These are phyloP conservation scores for Barnettozyma californica DNA, from an alignment of 805 yeast genomes.

Conservation along the genomic window DNA sequence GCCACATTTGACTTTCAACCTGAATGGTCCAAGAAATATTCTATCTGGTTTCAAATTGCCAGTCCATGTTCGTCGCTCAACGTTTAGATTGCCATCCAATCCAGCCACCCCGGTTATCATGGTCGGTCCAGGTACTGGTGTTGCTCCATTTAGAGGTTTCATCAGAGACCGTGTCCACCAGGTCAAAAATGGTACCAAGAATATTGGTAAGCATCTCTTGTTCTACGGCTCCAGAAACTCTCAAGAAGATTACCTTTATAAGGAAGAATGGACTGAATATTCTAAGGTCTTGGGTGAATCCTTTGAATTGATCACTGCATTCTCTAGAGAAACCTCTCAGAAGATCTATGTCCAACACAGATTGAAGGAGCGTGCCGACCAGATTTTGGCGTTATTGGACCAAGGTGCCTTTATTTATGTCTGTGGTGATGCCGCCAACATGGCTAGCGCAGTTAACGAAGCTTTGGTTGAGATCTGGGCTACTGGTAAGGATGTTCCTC, in stretches of 20 bases:
- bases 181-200: constrained; percentile 39
- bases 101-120: constrained; percentile 79
- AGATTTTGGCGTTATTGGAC: constrained; percentile 40
- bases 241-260: constrained; percentile 77
- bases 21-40: constrained; percentile 78
- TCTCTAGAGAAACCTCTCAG: constrained; percentile 68
- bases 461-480: constrained; percentile 61
- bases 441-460: constrained; percentile 91
- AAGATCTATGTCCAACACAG: constrained; percentile 83
- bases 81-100: constrained; percentile 87
- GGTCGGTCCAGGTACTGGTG: constrained; percentile 98
- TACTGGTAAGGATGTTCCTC: constrained; percentile 55
- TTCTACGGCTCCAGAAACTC: constrained; percentile 85
- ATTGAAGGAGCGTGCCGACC: constrained; percentile 45
- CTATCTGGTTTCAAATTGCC: constrained; percentile 56
- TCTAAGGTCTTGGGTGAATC: constrained; percentile 46
- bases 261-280: constrained; percentile 85
- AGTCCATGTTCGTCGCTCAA: constrained; percentile 89
- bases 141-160: constrained; percentile 97
- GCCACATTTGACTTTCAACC: constrained; percentile 56
- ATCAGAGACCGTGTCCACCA: constrained; percentile 76
- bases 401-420: constrained; percentile 88
- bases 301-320: constrained; percentile 76
- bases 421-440: constrained; percentile 93
- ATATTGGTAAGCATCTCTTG: constrained; percentile 66